Base-by-base conservation (phyloP, 129 eudicot genomes). In the Lonicera japonica region DNA sequence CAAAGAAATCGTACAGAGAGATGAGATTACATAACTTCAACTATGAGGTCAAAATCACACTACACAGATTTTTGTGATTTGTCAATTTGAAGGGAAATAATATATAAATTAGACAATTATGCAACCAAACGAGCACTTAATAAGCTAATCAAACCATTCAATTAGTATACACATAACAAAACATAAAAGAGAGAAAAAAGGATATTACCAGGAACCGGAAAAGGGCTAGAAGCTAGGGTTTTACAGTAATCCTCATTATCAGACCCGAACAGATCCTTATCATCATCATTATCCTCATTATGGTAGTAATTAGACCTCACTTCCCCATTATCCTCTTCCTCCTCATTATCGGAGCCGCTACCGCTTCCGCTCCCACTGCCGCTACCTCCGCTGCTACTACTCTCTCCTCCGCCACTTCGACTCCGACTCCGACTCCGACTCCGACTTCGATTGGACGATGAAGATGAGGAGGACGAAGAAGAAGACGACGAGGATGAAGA, bases 171-270 rank as follows among this genome's bases (percentile, higher is more conserved):
- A n/a, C n/a, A 29, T 1, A 29, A 29, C 2, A 29, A 46, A 58
- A 14, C 34, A 45, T 58, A 50, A 48, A 29, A 18, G 16, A 58
- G 21, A 9, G 25, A 10, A 5, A 43, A 0, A 43, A 40, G 45
- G 43, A 48, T 21, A 34, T 67, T 71, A 88, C 99, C 99, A 70
- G 99, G 99, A n/a, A 94, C 96, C 36, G 95, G 84, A 65, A 68
- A 79, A 25, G 82, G 87, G 71, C 99, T 94, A 38, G 70, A 57
- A 38, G 82, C 78, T 40, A 57, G 82, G 51, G 96, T 94, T 53
- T 81, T 85, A 48, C 60, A 71, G 60, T 88, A 94, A 34, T 94
- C 99, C 41, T 94, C 99, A 76, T 94, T 94, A 74, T 94, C 96
- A 72, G 95, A 77, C 36, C 94, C 99, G 81, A 94, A 94, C 73